Base-by-base conservation (phyloP, 805 yeast genomes). In the Lipomyces orientalis region DNA sequence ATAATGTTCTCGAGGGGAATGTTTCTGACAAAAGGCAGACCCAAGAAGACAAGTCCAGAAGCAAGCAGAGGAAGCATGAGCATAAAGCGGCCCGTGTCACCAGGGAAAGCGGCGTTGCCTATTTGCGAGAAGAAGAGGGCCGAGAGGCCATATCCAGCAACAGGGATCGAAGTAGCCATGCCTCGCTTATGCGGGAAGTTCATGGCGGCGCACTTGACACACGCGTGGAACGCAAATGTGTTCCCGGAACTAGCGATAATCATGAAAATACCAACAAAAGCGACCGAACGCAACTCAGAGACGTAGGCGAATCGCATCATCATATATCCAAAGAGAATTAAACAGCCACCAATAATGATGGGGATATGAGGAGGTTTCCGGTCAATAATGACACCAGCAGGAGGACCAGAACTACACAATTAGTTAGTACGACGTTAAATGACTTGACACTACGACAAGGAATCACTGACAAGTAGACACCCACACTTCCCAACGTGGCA, bases 191-290 rank as follows among this genome's bases (percentile, higher is more conserved):
- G 81, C 0, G 96, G 94, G 74, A 87, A 89, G 58, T 84, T 82
- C 54, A 89, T 80, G 31, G 93, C 91, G 66, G 92, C 88, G 74
- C 93, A 89, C 75, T 90, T 90, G 74, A 90, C 84, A 67, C 88
- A 82, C 9, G 90, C 87, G 19, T 87, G 82, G 74, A 86, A 86
- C 52, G 90, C 83, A 65, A 85, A 84, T 0, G 93, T 88, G 43
- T 90, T 86, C 0, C 95, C 95, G 2, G 81, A 73, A 0, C 94
- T 94, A n/a, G 90, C 84, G 61, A 83, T 69, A 51, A 85, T 81
- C 69, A 88, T 78, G 52, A 88, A 81, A 8, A 80, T 60, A 16
- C 85, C 82, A 4, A 74, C 64, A 33, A 88, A 75, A 64, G 80
- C 79, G 4, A 84, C 77, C 58, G 75, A 75, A 0, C 77, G 65